Evolutionary conservation across 805 yeast species (phyloP).

Genomic region (Candida broadrunensis): DNA sequence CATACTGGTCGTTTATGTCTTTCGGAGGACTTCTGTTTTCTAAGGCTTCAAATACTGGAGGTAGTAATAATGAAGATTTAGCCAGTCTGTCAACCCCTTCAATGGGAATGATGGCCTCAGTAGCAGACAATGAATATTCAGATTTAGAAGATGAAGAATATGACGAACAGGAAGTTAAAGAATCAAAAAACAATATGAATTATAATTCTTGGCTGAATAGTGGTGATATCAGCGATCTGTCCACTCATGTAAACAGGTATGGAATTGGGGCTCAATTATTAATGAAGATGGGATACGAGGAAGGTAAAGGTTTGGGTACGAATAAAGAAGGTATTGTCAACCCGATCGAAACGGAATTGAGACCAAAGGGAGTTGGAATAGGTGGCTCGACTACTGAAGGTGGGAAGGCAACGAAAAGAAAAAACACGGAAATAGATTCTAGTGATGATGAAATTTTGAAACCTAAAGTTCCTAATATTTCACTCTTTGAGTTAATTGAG

Average conservation of each 20-base stretch:
- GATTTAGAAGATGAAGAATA: conserved; percentile 15
- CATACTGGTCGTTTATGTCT: background rate
- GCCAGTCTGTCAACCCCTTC: background rate
- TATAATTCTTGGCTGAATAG: conserved; percentile 1
- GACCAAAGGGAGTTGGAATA: conserved; percentile 71
- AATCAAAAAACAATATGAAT: conserved; percentile 3
- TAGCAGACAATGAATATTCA: conserved; percentile 14
- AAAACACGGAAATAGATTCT: conserved; percentile 11
- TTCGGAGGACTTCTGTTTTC: conserved; percentile 8
- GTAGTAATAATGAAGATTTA: background rate
- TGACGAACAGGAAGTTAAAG: conserved; percentile 45
- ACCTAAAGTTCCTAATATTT: conserved; percentile 3
- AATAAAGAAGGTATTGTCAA: conserved; percentile 67
- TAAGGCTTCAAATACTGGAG: conserved; percentile 4
- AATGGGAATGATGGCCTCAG: conserved; percentile 9
- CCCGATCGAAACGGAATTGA: conserved; percentile 71
- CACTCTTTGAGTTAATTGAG: conserved; percentile 8
- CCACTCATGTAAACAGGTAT: conserved; percentile 32
- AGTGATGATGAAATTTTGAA: conserved; percentile 11
- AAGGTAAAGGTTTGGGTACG: conserved; percentile 83
- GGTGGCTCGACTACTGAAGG: conserved; percentile 49
- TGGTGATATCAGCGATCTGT: background rate
- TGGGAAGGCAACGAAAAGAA: conserved; percentile 22
- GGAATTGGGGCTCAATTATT: conserved; percentile 85
- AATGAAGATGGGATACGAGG: conserved; percentile 81